Evolutionary conservation across 2,329 filamentous ascomycete species (phyloP).

Genomic region (Cercospora zeae-maydis): DNA sequence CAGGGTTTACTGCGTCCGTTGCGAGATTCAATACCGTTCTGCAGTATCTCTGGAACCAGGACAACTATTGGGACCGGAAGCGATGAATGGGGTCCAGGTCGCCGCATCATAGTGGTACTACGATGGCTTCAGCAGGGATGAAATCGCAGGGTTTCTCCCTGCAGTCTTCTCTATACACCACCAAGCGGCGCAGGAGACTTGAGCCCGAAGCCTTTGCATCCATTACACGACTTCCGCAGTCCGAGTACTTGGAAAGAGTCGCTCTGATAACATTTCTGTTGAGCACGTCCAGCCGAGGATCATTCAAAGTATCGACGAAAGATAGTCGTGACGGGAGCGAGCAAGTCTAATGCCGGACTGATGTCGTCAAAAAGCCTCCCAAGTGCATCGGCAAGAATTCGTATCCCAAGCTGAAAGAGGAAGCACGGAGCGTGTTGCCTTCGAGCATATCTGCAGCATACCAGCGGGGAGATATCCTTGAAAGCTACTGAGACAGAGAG

Average conservation of each 20-base stretch:
- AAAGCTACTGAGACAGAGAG: not conserved
- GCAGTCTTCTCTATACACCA: not conserved
- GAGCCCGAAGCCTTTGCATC: not conserved
- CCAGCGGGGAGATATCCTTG: not conserved
- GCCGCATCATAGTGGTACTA: not conserved
- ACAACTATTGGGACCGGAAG: no score
- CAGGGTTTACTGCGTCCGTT: not conserved
- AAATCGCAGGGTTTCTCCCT: not conserved
- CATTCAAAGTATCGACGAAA: slow-evolving; percentile 3
- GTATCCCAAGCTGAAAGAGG: slow-evolving; percentile 19
- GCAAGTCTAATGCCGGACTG: not conserved
- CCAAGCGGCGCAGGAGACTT: not conserved
- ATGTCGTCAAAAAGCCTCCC: slow-evolving; percentile 1
- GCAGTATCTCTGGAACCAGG: not conserved
- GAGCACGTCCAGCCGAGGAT: not conserved
- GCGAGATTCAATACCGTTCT: no score
- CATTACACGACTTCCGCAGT: not conserved
- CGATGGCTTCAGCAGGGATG: no score
- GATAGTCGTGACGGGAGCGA: slow-evolving; percentile 1
- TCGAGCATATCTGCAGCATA: slow-evolving; percentile 23
- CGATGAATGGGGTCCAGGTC: not conserved
- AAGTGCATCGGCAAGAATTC: slow-evolving; percentile 6
- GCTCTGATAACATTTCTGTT: not conserved
- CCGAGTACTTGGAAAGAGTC: not conserved
- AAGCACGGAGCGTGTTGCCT: slow-evolving; percentile 17